These are phyloP conservation scores for Flaveria brownii DNA, from an alignment of 129 eudicot species.

Conservation along the genomic window DNA sequence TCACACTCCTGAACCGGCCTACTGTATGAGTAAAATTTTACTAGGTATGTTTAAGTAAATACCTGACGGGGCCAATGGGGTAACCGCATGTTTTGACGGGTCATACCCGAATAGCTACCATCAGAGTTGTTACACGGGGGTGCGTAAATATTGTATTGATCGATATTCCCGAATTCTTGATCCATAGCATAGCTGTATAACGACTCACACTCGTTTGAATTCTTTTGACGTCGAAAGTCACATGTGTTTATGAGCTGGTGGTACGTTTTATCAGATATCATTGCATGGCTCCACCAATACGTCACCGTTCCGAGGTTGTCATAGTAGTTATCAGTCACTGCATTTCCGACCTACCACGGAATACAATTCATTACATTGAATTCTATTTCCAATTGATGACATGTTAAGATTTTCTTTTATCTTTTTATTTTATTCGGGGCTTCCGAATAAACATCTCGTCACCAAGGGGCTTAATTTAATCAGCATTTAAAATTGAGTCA, in stretches of 20 bases:
- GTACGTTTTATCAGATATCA: constrained; percentile 92
- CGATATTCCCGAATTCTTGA: constrained; percentile 92
- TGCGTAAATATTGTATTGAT: constrained; percentile 93
- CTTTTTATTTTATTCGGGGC: no score
- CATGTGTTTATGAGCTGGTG: constrained; percentile 78
- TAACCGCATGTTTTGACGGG: constrained; percentile 59
- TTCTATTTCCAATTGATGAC: not conserved
- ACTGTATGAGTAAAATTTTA: no score
- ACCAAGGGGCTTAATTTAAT: no score
- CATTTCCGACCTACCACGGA: constrained; percentile 82
- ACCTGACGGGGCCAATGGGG: constrained; percentile 77
- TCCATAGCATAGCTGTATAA: constrained; percentile 89
- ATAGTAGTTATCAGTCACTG: constrained; percentile 91
- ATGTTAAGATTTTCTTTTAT: no score
- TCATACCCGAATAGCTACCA: constrained; percentile 38
- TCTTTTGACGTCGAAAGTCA: constrained; percentile 70
- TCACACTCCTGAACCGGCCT: no score
- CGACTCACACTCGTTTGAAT: constrained; percentile 87
- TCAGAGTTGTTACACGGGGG: constrained; percentile 88
- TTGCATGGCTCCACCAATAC: constrained; percentile 99
- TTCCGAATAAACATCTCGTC: no score
- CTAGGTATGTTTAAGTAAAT: not conserved
- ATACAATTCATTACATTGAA: not conserved
- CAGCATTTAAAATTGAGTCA: no score
- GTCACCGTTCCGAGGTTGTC: constrained; percentile 96